Base-by-base conservation (phyloP, 2,329 filamentous ascomycete genomes). In the Venturiaceae sp. region DNA sequence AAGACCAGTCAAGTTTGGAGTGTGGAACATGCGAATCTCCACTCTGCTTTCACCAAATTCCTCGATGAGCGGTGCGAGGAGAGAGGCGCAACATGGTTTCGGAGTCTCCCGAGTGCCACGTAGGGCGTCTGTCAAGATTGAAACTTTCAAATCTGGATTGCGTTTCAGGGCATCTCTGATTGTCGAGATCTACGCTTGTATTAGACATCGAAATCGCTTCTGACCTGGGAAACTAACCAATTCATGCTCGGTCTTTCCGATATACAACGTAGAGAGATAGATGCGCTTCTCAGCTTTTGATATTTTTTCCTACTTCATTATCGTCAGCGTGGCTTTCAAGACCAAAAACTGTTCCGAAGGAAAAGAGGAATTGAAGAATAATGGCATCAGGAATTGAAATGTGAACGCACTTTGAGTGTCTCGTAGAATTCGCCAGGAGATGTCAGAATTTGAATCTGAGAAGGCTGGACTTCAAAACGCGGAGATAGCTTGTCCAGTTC, bases 11-110 rank as follows among this genome's bases (percentile, higher is more conserved):
- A 99, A 74, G 67, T 99, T 99, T 0, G 94, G 94, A 0, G 94
- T 99, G 72, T 99, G 94, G 69, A 95, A 99, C 91, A 99, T 95
- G 65, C 92, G 87, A 62, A 99, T 84, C 67, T 96, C 90, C 41
- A 99, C 91, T 37, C 92, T 82, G 1, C 89, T 84, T 4, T 84
- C 70, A 0, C 92, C 92, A 72, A 96, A 95, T 65, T 96, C 90
- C 6, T 80, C 74, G 11, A 96, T 80, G n/a, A 99, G 76, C 0
- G 91, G 87, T 5, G 86, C 88, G 37, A 99, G 80, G 13, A 99
- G 78, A 11, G 92, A 96, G 2, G 92, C 94, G 71, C 87, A 94
- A 64, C 91, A 95, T 52, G 91, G 80, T 14, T 89, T 74, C 0
- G 94, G 94, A 0, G 89, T 86, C 72, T 99, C 94, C 63, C 94